Conservation (phyloP, 2,329 filamentous ascomycete species). For the Talaromyces sp. region DNA sequence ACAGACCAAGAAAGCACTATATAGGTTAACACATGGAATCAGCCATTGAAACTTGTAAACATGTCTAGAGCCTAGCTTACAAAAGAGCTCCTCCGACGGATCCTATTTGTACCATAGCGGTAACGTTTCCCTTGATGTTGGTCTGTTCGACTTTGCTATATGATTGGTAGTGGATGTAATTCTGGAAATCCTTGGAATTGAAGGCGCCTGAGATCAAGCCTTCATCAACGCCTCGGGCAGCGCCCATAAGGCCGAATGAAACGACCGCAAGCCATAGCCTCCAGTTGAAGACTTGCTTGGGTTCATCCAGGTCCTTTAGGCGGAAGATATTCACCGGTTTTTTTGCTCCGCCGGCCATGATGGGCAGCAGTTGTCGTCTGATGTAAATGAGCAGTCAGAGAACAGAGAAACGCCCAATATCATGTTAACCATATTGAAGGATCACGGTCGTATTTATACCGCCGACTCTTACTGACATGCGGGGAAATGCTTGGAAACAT, state of each 20-base stretch:
- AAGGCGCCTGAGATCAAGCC: constrained; percentile 61
- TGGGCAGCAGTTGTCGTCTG: background rate
- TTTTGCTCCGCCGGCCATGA: constrained; percentile 45
- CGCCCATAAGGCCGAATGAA: constrained; percentile 67
- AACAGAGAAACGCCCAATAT: background rate
- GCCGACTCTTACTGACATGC: background rate
- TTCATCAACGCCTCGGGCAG: constrained; percentile 69
- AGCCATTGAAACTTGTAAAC: constrained; percentile 33
- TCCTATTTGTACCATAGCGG: constrained; percentile 76
- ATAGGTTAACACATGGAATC: constrained; percentile 37
- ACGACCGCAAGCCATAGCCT: constrained; percentile 69
- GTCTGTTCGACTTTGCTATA: constrained; percentile 53
- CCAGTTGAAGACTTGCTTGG: constrained; percentile 68
- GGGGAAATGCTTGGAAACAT: background rate
- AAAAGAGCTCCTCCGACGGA: constrained; percentile 68
- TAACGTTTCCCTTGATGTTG: constrained; percentile 55
- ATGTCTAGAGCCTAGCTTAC: constrained; percentile 37
- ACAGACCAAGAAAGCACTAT: constrained; percentile 56
- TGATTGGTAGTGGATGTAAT: constrained; percentile 55
- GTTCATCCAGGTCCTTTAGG: constrained; percentile 46
- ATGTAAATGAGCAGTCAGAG: background rate
- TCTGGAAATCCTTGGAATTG: constrained; percentile 54
- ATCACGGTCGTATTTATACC: background rate
- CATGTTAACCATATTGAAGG: background rate
- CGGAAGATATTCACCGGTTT: constrained; percentile 27